Percentiles rank a stretch among this genome's conserved stretches.
phyloP scores from a whole-genome alignment of 495 filamentous ascomycete genomes.

The Tuber microsphaerosporum region DNA sequence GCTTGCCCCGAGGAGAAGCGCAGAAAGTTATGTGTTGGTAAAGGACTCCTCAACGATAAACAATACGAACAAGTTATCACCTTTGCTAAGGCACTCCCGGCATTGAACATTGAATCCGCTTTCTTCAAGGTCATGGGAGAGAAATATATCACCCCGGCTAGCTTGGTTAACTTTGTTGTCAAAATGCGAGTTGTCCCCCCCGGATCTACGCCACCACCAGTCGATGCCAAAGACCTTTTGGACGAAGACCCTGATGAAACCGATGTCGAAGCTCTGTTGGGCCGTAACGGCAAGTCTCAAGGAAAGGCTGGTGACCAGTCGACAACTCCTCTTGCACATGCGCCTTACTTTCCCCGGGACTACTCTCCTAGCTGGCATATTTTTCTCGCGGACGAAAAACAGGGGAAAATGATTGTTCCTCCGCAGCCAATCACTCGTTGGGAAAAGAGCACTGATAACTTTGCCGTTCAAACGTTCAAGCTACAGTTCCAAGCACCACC shows the following conservation, averaged over 20 bases:
- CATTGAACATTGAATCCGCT: constrained; percentile 77
- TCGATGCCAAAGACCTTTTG: constrained; percentile 71
- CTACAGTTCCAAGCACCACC: constrained; percentile 96
- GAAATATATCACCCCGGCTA: constrained; percentile 82
- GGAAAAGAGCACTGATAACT: constrained; percentile 72
- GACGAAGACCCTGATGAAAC: constrained; percentile 90
- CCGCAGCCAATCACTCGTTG: constrained; percentile 87
- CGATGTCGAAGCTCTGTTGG: constrained; percentile 79
- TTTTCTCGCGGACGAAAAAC: constrained; percentile 86
- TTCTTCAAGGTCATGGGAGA: constrained; percentile 99
- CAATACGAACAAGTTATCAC: constrained; percentile 68
- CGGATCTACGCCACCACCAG: constrained; percentile 65
- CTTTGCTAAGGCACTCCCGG: constrained; percentile 74
- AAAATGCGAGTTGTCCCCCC: constrained; percentile 93
- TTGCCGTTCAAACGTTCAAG: constrained; percentile 87
- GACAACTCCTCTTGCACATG: constrained; percentile 69
- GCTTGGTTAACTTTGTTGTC: constrained; percentile 84
- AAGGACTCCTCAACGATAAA: constrained; percentile 62
- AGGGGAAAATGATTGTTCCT: constrained; percentile 89
- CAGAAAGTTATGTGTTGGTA: constrained; percentile 59
- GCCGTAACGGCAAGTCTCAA: constrained; percentile 63
- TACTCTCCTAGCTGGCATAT: constrained; percentile 85
- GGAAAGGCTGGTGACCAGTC: constrained; percentile 49
- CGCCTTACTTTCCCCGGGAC: constrained; percentile 82
- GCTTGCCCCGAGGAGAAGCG: constrained; percentile 65